Base-by-base conservation (phyloP, 2,329 filamentous ascomycete genomes). In the Proliferodiscus dingleyae region DNA sequence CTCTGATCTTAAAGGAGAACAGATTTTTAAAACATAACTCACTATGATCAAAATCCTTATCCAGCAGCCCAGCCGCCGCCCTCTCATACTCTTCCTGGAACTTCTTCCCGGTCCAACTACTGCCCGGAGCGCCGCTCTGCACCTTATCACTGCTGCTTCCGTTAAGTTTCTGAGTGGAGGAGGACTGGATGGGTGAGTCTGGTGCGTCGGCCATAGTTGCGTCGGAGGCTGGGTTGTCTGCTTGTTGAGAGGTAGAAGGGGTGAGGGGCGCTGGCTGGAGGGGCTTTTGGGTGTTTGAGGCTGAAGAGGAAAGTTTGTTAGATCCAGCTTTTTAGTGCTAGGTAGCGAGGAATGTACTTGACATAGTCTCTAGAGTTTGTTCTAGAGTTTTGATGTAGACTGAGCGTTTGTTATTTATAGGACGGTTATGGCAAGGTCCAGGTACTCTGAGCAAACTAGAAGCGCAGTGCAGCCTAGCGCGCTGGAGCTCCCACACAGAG, bases 81-180 rank as follows among this genome's bases (percentile, higher is more conserved):
- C 73, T 51, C 34, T 71, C 64, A 53, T 69, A 73, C 44, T 81
- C 78, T 48, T 81, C 78, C 50, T 71, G 61, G 4, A 75, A 73
- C 56, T 78, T 79, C 61, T 74, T 77, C 50, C 69, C 77, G 53
- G 68, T 69, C 75, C 76, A 81, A 7, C 65, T 65, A 37, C 70
- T 71, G 2, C 75, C 72, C 6, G 74, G 73, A 49, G 67, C 64
- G 28, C 66, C 46, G 55, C 30, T 33, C 11, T 10, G 15, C 32
- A 11, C 19, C 32, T 34, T 21, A 16, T 10, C 55, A 53, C 57
- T 60, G 55, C 30, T 47, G 38, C 44, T 60, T 60, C 7, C 32
- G 37, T 19, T 24, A 41, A 33, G 24, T 18, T 24, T 23, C 46
- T 42, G 15, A 19, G 18, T 26, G 15, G 43, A 36, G 29, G 42